Percentiles rank a stretch among this genome's conserved stretches.
These are phyloP conservation scores for Zea luxurians DNA, from an alignment of 176 grass and related monocot species.

Conservation along the genomic window DNA sequence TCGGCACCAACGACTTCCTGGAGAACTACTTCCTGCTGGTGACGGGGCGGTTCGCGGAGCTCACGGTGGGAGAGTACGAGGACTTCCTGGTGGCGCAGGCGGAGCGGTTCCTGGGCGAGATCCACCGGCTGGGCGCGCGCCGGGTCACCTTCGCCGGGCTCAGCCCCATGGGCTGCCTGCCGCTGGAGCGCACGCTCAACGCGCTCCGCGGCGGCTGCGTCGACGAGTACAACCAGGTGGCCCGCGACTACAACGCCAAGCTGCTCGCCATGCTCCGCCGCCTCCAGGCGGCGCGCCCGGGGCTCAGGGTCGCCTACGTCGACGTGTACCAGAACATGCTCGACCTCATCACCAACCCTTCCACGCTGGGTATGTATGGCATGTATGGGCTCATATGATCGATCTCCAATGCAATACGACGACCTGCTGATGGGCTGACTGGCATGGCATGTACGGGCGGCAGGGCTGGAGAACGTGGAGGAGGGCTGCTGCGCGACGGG, in stretches of 20 bases:
- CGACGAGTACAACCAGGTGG: constrained; percentile 72
- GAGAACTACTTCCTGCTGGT: constrained; percentile 81
- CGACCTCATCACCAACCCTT: constrained; percentile 55
- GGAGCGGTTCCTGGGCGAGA: constrained; percentile 50
- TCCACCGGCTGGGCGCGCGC: constrained; percentile 62
- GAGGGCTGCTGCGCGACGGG: constrained; percentile 77
- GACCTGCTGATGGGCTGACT: too few relatives aligned
- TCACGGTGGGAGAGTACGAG: constrained; percentile 54
- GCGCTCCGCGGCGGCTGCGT: constrained; percentile 42
- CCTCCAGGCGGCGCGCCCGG: constrained; percentile 3
- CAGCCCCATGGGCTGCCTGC: constrained; percentile 77
- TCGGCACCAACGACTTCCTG: constrained; percentile 92
- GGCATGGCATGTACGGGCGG: too few relatives aligned
- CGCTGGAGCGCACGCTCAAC: constrained; percentile 65
- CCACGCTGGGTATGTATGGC: constrained; percentile 46
- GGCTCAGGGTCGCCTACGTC: constrained; percentile 48
- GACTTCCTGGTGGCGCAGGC: constrained; percentile 64
- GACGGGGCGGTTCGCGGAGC: constrained; percentile 57
- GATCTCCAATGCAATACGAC: too few relatives aligned
- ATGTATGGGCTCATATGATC: too few relatives aligned
- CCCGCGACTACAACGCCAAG: constrained; percentile 71
- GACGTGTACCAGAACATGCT: constrained; percentile 54
- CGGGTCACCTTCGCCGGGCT: constrained; percentile 69
- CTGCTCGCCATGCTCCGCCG: constrained; percentile 50
- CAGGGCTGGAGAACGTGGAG: constrained; percentile 76